phyloP scores from a whole-genome alignment of 345 rosid genomes.

The Hibiscus mutabilis region DNA sequence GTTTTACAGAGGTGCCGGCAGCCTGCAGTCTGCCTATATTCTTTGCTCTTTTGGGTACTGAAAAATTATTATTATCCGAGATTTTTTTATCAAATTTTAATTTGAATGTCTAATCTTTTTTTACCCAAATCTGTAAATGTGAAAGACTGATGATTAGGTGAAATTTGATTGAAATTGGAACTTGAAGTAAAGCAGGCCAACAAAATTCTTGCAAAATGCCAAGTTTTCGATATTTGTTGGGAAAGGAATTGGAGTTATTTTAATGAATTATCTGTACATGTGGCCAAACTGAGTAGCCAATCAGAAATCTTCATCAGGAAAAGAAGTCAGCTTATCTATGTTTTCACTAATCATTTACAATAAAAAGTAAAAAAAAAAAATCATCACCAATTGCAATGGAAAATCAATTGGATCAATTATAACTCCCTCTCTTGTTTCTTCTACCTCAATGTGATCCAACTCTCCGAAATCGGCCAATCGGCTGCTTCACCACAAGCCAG shows the following conservation, averaged over 20 bases:
- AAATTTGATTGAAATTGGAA: not conserved
- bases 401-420: not conserved
- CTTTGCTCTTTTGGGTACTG: no score
- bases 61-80: no score
- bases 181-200: not conserved
- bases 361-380: not conserved
- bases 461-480: conserved; percentile 35
- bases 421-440: not conserved
- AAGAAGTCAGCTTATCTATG: not conserved
- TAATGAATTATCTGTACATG: conserved; percentile 15
- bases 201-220: not conserved
- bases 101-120: not conserved
- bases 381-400: conserved; percentile 3
- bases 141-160: not conserved
- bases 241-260: not conserved
- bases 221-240: conserved; percentile 5
- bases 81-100: no score
- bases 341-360: conserved; percentile 20
- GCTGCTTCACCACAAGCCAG: conserved; percentile 21
- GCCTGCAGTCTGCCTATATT: not conserved
- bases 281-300: conserved; percentile 16
- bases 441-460: conserved; percentile 44
- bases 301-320: not conserved
- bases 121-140: not conserved
- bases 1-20: conserved; percentile 1